These are phyloP conservation scores for Myxozyma geophila DNA, from an alignment of 805 yeast genomes.

Conservation along the genomic window DNA sequence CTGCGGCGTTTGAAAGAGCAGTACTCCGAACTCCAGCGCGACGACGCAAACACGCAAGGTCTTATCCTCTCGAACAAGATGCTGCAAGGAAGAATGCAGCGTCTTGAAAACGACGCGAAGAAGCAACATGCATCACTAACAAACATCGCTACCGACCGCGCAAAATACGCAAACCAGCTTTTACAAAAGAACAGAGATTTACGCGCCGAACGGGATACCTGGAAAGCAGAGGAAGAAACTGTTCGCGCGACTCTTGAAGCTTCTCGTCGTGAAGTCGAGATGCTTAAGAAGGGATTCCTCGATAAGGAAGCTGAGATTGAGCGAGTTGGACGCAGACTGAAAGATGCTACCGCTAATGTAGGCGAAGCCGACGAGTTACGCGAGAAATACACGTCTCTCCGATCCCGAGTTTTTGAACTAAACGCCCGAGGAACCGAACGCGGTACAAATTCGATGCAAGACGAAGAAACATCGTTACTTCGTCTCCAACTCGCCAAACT, in stretches of 20 bases:
- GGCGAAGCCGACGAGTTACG: conserved; percentile 22
- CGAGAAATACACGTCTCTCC: conserved; percentile 11
- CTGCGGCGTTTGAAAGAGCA: conserved; percentile 46
- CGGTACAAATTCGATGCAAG: conserved; percentile 9
- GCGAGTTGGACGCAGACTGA: conserved; percentile 35
- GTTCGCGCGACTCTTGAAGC: conserved; percentile 39
- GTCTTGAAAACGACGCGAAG: conserved; percentile 42
- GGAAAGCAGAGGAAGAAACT: conserved; percentile 38
- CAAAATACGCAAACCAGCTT: conserved; percentile 46
- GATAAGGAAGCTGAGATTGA: conserved; percentile 42
- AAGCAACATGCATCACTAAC: conserved; percentile 44
- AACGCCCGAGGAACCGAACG: conserved; percentile 9
- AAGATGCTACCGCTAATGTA: conserved; percentile 24
- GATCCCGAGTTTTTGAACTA: conserved; percentile 13
- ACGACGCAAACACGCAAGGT: conserved; percentile 43
- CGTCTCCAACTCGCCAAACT: conserved; percentile 28
- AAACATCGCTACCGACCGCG: conserved; percentile 45
- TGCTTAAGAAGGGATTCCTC: conserved; percentile 43
- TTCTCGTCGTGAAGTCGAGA: conserved; percentile 43
- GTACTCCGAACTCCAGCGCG: conserved; percentile 40
- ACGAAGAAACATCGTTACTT: conserved; percentile 28
- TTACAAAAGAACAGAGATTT: conserved; percentile 44
- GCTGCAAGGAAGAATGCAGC: conserved; percentile 40
- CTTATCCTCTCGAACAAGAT: conserved; percentile 41
- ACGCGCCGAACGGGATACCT: conserved; percentile 38